phyloP scores from a whole-genome alignment of 768 basidiomycete genomes.

The Amanita subjunquillea region DNA sequence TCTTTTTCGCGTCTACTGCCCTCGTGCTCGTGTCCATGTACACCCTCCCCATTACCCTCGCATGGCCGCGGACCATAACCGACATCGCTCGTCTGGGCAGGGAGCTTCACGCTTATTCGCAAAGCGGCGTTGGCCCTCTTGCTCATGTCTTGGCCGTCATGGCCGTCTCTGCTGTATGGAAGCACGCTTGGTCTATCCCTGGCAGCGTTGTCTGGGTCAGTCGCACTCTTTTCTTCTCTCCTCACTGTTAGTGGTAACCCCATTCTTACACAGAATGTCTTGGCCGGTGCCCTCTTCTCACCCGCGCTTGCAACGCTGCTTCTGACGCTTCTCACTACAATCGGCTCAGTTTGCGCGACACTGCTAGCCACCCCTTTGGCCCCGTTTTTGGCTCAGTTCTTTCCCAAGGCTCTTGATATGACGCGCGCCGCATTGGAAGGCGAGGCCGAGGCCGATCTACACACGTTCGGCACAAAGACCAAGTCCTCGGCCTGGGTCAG shows the following conservation, averaged over 20 bases:
- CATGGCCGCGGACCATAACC: conserved; percentile 67
- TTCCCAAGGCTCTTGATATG: conserved; percentile 78
- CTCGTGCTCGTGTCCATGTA: conserved; percentile 64
- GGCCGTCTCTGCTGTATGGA: conserved; percentile 82
- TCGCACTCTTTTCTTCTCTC: conserved; percentile 10
- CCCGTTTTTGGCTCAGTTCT: conserved; percentile 69
- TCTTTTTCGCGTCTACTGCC: conserved; percentile 59
- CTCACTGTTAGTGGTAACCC: conserved; percentile 3
- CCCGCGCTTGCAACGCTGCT: conserved; percentile 74
- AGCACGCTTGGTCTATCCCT: conserved; percentile 95
- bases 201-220: conserved; percentile 87
- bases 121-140: conserved; percentile 51
- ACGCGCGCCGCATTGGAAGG: conserved; percentile 76
- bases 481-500: conserved; percentile 67
- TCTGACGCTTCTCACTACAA: conserved; percentile 74
- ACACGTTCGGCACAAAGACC: conserved; percentile 20
- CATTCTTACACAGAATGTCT: conserved; percentile 58
- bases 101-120: conserved; percentile 71
- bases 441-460: conserved; percentile 34
- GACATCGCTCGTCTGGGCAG: conserved; percentile 69
- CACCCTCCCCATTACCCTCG: conserved; percentile 65
- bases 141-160: conserved; percentile 78
- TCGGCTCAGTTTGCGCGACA: conserved; percentile 79
- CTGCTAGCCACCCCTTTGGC: conserved; percentile 75
- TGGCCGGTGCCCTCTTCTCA: conserved; percentile 80